Conservation (phyloP, 2,329 filamentous ascomycete species). For the Talaromyces verruculosus region DNA sequence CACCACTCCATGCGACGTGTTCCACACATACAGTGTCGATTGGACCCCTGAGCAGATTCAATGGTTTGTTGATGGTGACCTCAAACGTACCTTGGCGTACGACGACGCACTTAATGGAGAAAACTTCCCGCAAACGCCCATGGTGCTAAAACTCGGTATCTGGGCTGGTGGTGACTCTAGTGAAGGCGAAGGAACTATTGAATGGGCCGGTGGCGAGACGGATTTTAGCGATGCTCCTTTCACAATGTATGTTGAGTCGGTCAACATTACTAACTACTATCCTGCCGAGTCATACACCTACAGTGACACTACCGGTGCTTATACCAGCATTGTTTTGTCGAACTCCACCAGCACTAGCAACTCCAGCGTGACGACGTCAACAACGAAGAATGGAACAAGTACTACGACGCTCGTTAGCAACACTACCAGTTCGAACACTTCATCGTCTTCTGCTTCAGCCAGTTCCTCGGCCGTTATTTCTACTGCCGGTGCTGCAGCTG, state of each 20-base stretch:
- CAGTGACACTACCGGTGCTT: conserved; percentile 60
- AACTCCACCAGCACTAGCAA: conserved; percentile 11
- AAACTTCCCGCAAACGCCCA: conserved; percentile 71
- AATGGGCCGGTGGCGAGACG: conserved; percentile 70
- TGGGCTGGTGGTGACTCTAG: conserved; percentile 63
- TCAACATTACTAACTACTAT: conserved; percentile 57
- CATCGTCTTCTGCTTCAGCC: background rate
- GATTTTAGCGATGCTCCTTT: conserved; percentile 67
- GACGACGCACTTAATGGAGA: conserved; percentile 58
- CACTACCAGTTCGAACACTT: background rate
- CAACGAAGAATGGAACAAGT: background rate
- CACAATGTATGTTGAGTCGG: conserved; percentile 70
- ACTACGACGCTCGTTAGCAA: background rate
- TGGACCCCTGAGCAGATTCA: conserved; percentile 64
- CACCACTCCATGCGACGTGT: conserved; percentile 54
- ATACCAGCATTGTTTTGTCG: conserved; percentile 59
- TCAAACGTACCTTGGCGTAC: conserved; percentile 62
- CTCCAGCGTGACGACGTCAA: conserved; percentile 1
- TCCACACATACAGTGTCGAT: conserved; percentile 56
- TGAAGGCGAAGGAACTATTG: conserved; percentile 52
- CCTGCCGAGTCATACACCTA: conserved; percentile 66
- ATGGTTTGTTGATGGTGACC: conserved; percentile 64
- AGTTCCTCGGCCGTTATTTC: background rate
- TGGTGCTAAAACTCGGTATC: conserved; percentile 68
- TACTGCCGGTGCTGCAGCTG: background rate